These are phyloP conservation scores for Calonectria leucothoes DNA, from an alignment of 2,329 filamentous ascomycete species.

Conservation along the genomic window DNA sequence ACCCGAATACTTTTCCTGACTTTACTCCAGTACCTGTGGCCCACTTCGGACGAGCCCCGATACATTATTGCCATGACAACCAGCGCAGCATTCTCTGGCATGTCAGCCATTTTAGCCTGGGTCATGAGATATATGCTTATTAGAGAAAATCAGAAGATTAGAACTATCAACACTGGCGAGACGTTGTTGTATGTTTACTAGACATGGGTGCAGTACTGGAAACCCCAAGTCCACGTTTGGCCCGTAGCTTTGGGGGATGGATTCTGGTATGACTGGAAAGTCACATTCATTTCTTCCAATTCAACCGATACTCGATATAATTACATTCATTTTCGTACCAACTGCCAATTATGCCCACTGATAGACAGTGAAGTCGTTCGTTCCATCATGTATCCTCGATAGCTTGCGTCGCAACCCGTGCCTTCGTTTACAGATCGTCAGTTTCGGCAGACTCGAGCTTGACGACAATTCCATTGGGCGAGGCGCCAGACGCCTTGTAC, in stretches of 20 bases:
- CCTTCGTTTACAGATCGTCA: neutral
- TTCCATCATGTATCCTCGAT: neutral
- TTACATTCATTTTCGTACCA: neutral
- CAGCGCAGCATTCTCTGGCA: constrained; percentile 38
- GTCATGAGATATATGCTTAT: constrained; percentile 48
- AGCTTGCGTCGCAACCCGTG: neutral
- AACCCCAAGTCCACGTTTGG: neutral
- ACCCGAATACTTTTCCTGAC: constrained; percentile 14
- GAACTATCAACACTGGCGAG: constrained; percentile 30
- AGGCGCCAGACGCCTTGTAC: neutral
- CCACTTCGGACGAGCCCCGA: constrained; percentile 17
- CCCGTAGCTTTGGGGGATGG: neutral
- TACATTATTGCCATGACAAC: constrained; percentile 31
- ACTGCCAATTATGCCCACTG: neutral
- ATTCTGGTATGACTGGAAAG: neutral
- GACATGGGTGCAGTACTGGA: neutral
- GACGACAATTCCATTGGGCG: neutral
- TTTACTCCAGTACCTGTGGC: constrained; percentile 26
- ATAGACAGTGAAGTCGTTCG: neutral
- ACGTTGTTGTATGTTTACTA: constrained; percentile 45
- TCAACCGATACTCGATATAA: neutral
- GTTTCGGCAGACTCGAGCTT: neutral
- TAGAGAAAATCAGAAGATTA: constrained; percentile 49
- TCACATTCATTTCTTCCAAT: neutral
- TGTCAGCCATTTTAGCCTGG: constrained; percentile 52